These are phyloP conservation scores for Raddia distichophylla DNA, from an alignment of 176 grass and related monocot genomes.

Conservation along the genomic window DNA sequence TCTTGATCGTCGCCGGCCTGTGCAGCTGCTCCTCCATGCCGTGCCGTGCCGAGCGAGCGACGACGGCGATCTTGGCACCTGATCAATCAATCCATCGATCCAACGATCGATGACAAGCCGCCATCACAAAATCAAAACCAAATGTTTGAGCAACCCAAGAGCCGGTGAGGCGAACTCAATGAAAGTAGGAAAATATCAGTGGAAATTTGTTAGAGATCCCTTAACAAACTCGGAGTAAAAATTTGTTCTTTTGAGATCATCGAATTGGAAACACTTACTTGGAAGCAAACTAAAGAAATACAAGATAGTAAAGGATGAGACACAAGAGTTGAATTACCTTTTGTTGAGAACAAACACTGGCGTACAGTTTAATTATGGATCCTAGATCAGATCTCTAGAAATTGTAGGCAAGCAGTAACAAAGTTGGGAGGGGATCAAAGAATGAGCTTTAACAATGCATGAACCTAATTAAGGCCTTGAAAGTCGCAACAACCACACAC, in stretches of 20 bases:
- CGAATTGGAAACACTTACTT: background rate
- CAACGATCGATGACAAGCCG: background rate
- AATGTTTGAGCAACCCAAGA: constrained; percentile 30
- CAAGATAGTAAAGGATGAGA: background rate
- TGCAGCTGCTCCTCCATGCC: constrained; percentile 44
- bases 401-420: constrained; percentile 34
- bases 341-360: constrained; percentile 9
- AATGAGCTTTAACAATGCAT: constrained; percentile 16
- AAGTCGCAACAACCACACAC: background rate
- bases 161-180: background rate
- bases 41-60: constrained; percentile 15
- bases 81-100: background rate
- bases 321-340: constrained; percentile 25
- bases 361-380: constrained; percentile 23
- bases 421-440: constrained; percentile 30
- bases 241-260: background rate
- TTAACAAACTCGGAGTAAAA: background rate
- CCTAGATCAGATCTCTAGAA: constrained; percentile 44
- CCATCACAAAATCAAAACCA: too few relatives aligned
- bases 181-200: too few relatives aligned
- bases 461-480: constrained; percentile 38
- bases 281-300: background rate
- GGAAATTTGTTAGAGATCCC: background rate
- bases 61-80: constrained; percentile 19
- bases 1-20: constrained; percentile 25